These are phyloP conservation scores for Gomphus sp. DNA, from an alignment of 1,284 basidiomycete genomes.

Conservation along the genomic window DNA sequence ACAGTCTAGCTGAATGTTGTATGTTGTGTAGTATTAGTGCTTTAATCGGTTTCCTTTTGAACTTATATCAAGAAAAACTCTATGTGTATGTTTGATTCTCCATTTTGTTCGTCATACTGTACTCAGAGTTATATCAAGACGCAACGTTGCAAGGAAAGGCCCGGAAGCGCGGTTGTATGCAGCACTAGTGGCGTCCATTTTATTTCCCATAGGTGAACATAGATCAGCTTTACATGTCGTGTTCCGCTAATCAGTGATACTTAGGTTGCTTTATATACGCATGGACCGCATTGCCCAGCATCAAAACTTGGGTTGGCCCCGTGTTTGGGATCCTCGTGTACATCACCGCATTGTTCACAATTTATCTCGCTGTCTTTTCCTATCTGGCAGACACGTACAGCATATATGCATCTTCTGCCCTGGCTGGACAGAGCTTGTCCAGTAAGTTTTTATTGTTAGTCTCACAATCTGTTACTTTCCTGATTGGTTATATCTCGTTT, in stretches of 20 bases:
- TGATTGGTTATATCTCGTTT: background rate
- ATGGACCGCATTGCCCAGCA: slow-evolving; percentile 42
- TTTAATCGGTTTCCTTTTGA: slow-evolving; percentile 45
- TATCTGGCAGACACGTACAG: slow-evolving; percentile 74
- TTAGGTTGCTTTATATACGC: slow-evolving; percentile 35
- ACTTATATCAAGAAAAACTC: slow-evolving; percentile 56
- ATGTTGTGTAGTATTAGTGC: slow-evolving; percentile 46
- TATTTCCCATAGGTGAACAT: slow-evolving; percentile 58
- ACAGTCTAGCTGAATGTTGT: slow-evolving; percentile 1
- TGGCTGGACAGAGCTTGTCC: slow-evolving; percentile 68
- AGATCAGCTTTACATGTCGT: slow-evolving; percentile 23
- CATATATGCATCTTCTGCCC: slow-evolving; percentile 66
- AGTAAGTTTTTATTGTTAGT: slow-evolving; percentile 29
- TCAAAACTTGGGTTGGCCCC: slow-evolving; percentile 47
- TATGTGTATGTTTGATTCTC: slow-evolving; percentile 38
- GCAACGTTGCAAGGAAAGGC: slow-evolving; percentile 43
- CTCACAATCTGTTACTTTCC: background rate
- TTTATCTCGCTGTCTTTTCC: slow-evolving; percentile 59
- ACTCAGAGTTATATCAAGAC: slow-evolving; percentile 25
- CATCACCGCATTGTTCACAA: slow-evolving; percentile 27
- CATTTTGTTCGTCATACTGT: background rate
- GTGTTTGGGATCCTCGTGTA: slow-evolving; percentile 40
- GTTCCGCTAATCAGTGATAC: background rate
- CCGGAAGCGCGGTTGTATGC: slow-evolving; percentile 69
- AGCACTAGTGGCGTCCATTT: slow-evolving; percentile 53